Base-by-base conservation (phyloP, 108 stramenopile species). In the Pseudonitzschia pungens region DNA sequence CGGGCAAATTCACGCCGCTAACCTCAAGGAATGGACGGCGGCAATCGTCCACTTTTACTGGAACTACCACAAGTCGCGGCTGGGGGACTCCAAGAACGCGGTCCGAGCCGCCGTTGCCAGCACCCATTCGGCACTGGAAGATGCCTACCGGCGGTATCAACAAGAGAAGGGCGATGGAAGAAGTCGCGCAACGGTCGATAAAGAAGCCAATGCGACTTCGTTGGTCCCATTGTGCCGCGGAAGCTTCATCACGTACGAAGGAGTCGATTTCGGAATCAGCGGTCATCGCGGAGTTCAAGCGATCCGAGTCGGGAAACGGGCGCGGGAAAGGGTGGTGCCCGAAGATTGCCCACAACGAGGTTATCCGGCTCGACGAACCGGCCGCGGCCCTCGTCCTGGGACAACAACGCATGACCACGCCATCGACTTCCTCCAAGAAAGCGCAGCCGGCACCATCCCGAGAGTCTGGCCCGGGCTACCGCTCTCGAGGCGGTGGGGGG, bases 21-120 rank as follows among this genome's bases (percentile, higher is more conserved):
- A 78, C 41, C 15, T 78, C 1, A 58, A 62, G 16, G 63, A 66
- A 12, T 78, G 77, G 77, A 71, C 44, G 18, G 66, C 66, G 15
- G 71, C 68, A 4, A 77, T 77, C 52, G 27, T 41, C 36, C 65
- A 71, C 27, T 77, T 77, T 44, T 77, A 60, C 48, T 77, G 76
- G 76, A 71, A 60, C 18, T 77, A 71, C 51, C 63, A 71, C 42
- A 56, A 43, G 15, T 9, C 22, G 6, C 64, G 51, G n/a, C 3
- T 32, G 12, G 63, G 63, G 22, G 18, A 65, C 2, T 71, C 69
- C 21, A 77, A 77, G 31, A 28, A 22, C 9, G 65, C 40, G 18
- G 20, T 77, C 24, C 52, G 63, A 2, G 40, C 63, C 22, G 63
- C 64, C 26, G 76, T 77, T 0, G 16, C 12, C 14, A 31, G 10